Conservation (phyloP, 2,329 filamentous ascomycete genomes). For the Boeremia exigua region DNA sequence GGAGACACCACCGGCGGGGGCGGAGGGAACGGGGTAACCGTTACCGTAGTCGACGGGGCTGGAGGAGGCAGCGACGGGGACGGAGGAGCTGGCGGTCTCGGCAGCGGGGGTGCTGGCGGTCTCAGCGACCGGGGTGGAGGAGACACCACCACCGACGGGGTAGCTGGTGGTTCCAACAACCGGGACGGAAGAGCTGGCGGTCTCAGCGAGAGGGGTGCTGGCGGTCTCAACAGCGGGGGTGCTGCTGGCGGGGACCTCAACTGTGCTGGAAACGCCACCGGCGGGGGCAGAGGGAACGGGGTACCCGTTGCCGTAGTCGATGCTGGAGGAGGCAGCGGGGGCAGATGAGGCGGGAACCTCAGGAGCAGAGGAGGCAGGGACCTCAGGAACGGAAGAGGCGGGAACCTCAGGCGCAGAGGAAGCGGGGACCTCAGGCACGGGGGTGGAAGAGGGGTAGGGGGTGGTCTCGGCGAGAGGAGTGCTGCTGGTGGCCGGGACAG, state of each 20-base stretch:
- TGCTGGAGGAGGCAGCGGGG: constrained; percentile 14
- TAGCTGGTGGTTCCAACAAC: constrained; percentile 3
- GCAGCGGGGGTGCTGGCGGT: constrained; percentile 3
- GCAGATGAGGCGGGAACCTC: constrained; percentile 12
- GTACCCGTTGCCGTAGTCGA: constrained; percentile 16
- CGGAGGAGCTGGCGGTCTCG: constrained; percentile 13
- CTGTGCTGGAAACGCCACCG: constrained; percentile 13
- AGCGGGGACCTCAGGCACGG: constrained; percentile 6
- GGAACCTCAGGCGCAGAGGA: constrained; percentile 11
- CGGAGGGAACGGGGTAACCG: constrained; percentile 9
- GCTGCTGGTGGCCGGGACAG: constrained; percentile 10
- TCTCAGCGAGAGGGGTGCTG: constrained; percentile 1
- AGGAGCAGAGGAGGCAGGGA: constrained; percentile 12
- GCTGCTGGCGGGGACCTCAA: constrained; percentile 2
- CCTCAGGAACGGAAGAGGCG: constrained; percentile 17
- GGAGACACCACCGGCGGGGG: no score
- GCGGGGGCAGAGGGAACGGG: constrained; percentile 14
- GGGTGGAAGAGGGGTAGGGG: constrained; percentile 10
- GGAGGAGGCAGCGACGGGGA: background rate
- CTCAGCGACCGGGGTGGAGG: constrained; percentile 2
- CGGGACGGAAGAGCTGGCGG: constrained; percentile 13
- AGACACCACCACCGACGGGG: constrained; percentile 8
- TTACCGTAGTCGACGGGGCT: constrained; percentile 10
- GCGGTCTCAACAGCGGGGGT: constrained; percentile 10
- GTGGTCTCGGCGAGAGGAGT: constrained; percentile 11